Evolutionary conservation across 2,329 filamentous ascomycete species (phyloP), one percentile per base, ranked within the genome.

Genomic region (Phaeoacremonium minimum): DNA sequence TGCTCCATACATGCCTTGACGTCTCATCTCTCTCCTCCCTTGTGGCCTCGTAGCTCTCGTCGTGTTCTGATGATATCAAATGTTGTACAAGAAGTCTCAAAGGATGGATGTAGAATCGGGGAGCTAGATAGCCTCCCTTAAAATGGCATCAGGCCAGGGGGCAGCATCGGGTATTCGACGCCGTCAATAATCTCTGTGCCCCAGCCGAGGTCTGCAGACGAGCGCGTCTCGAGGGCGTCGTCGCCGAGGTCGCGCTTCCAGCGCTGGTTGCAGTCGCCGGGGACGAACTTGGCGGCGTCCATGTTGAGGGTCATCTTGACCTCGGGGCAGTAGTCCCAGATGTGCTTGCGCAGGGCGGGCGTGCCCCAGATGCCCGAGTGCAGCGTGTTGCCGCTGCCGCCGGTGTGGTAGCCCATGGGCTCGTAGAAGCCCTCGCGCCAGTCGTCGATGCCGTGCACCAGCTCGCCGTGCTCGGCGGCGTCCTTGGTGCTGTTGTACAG

Each of bases 321-420:
- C 50, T 79, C 75, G 2, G 75, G 75, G 41, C 74, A 77, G 51
- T 77, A 77, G 18, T 67, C 60, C 67, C 69, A 77, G 29, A 77
- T 69, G 41, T 75, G 66, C 41, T 63, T 61, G 17, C 75, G 58
- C 49, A 61, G 47, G 42, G 63, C 57, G 0, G 65, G 66, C 5
- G 58, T 64, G 17, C 69, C 69, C 72, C 72, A 78, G 28, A 77
- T 65, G 2, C 53, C 57, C 9, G 47, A 41, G 41, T 72, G 67
- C 14, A 77, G 53, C 35, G 51, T 63, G 11, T 49, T 49, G 32
- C 74, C 73, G 36, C 65, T 66, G 7, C 66, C 66, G 15, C 72
- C 73, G 2, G 69, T 73, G 49, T 79, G 74, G 50, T 75, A 78
- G 30, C 75, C 75, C 73, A 78, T 74, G 12, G 75, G 74, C 49